Evolutionary conservation across 2,329 filamentous ascomycete species (phyloP), one percentile per base, ranked within the genome.

Genomic region (Penicillium sp.): DNA sequence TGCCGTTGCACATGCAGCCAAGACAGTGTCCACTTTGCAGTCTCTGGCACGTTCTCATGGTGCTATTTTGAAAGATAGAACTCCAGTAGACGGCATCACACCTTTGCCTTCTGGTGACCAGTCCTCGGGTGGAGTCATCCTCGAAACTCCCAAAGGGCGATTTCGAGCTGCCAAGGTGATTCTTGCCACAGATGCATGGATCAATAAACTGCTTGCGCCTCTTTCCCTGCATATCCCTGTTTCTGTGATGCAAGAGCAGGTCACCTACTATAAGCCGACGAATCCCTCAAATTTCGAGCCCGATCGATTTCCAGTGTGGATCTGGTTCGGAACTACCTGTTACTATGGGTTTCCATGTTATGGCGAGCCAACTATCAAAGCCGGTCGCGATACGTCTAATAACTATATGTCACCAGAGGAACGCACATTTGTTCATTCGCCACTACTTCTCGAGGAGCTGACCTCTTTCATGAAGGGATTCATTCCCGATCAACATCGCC

Each of bases 361-460:
- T 30, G 55, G 55, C 10, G 55, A 59, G 37, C 54, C 56, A 5
- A 55, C 53, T 5, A 56, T 59, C 45, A 57, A 59, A 30, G 53
- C 48, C 3, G 55, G 38, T 8, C 52, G 45, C 3, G 55, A 57
- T 36, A 23, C 14, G 8, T 40, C 43, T 0, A 45, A 53, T n/a
- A 55, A 58, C 16, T 41, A 51, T 6, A 58, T 57, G 55, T 38
- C 35, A 3, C 55, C 54, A 2, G 54, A 54, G 2, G 43, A 58
- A 28, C 50, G 55, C 2, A 59, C 56, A 1, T 58, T 45, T n/a
- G 52, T 59, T 1, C 55, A 47, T 22, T 59, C 55, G 6, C 48
- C 47, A 1, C 25, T 50, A 15, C 37, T 56, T 20, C 39, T 51
- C 2, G 32, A 54, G 9, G 26, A 56, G 33, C 36, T 58, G 13